A percentile compares a stretch with the other conserved stretches of the same genome.
Conservation (phyloP, 2,329 filamentous ascomycete species). For the Calonectria pseudoreteaudii region DNA sequence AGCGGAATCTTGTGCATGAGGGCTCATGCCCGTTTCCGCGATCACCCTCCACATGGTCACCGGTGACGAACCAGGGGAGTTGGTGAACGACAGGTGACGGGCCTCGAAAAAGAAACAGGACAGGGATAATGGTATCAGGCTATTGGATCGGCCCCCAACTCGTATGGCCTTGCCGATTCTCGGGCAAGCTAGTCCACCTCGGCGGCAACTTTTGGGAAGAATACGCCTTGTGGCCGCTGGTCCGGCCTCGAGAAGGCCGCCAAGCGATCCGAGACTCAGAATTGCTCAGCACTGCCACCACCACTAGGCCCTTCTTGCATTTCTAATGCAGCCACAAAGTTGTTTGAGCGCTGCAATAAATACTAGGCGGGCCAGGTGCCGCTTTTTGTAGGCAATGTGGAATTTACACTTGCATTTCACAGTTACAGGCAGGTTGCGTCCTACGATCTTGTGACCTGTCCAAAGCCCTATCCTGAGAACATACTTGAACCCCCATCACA, state of each 20-base stretch:
- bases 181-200: neutral
- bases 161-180: neutral
- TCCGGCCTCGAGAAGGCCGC: neutral
- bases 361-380: neutral
- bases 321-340: neutral
- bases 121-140: neutral
- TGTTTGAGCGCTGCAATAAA: neutral
- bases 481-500: neutral
- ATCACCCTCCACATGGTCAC: neutral
- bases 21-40: neutral
- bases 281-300: neutral
- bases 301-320: neutral
- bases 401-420: neutral
- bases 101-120: neutral
- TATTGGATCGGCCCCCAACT: neutral
- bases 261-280: neutral
- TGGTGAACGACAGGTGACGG: neutral
- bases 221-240: neutral
- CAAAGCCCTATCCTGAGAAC: neutral
- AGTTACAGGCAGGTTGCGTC: neutral
- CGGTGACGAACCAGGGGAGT: neutral
- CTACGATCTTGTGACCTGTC: neutral
- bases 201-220: neutral
- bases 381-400: neutral
- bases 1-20: neutral